These are phyloP conservation scores for Claviceps spartinae DNA, from an alignment of 2,329 filamentous ascomycete genomes.

Conservation along the genomic window DNA sequence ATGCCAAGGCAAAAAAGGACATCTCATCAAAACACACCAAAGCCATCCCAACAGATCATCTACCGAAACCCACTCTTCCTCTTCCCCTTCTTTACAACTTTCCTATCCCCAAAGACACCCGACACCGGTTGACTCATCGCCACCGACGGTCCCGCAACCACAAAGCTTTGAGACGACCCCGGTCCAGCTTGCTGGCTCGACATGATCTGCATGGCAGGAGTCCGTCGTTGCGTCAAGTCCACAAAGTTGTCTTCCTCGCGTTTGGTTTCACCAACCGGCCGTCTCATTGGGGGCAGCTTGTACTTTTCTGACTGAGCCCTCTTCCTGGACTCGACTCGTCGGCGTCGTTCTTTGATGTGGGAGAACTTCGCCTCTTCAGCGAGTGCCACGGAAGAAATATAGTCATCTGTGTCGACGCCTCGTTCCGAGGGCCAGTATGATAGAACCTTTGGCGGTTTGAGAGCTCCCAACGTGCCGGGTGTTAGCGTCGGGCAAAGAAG, in stretches of 20 bases:
- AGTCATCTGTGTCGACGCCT: constrained; percentile 20
- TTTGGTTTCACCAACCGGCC: constrained; percentile 6
- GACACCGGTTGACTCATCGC: constrained; percentile 33
- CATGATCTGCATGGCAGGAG: constrained; percentile 16
- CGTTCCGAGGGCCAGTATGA: constrained; percentile 26
- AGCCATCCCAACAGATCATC: not conserved
- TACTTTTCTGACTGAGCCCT: constrained; percentile 22
- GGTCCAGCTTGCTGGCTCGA: constrained; percentile 22
- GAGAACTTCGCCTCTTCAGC: constrained; percentile 23
- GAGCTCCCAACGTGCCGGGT: constrained; percentile 12
- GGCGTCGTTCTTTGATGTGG: constrained; percentile 19
- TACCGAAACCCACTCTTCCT: constrained; percentile 28
- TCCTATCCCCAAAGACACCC: constrained; percentile 33
- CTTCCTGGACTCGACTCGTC: constrained; percentile 19
- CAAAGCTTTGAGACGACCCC: constrained; percentile 22
- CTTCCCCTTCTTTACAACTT: constrained; percentile 29
- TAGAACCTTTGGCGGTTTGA: constrained; percentile 18
- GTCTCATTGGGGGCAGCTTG: constrained; percentile 16
- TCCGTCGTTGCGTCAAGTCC: constrained; percentile 6
- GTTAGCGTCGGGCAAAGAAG: constrained; percentile 20
- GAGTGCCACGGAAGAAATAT: constrained; percentile 25
- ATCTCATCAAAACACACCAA: no score
- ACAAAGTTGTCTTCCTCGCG: constrained; percentile 7
- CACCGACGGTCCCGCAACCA: constrained; percentile 14
- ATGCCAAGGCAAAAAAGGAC: no score